A percentile compares a stretch with the other conserved stretches of the same genome.
Evolutionary conservation across 768 basidiomycete species (phyloP).

Genomic region (Russula lepida): DNA sequence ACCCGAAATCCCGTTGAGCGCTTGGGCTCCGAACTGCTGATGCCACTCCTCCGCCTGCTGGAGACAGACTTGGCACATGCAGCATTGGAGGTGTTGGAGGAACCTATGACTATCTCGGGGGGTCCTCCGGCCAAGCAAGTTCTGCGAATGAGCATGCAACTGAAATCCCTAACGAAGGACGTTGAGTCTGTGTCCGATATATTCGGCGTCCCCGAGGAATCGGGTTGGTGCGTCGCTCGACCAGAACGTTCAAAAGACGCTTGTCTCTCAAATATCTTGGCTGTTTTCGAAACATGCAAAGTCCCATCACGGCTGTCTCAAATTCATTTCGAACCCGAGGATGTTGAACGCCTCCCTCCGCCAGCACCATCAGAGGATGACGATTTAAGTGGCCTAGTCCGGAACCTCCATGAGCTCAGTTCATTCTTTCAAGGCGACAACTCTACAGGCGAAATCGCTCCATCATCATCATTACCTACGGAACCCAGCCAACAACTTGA

Average conservation of each 20-base stretch:
- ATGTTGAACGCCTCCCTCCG: constrained; percentile 33
- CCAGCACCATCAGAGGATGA: constrained; percentile 40
- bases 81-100: constrained; percentile 89
- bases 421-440: constrained; percentile 56
- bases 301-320: constrained; percentile 60
- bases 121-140: constrained; percentile 77
- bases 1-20: constrained; percentile 63
- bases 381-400: constrained; percentile 70
- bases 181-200: constrained; percentile 56
- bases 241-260: constrained; percentile 48
- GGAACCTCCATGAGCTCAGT: constrained; percentile 67
- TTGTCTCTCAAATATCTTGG: constrained; percentile 72
- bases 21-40: constrained; percentile 78
- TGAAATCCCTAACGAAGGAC: constrained; percentile 36
- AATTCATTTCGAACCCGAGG: constrained; percentile 62
- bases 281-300: constrained; percentile 80
- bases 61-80: constrained; percentile 77
- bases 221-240: constrained; percentile 82
- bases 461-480: constrained; percentile 23
- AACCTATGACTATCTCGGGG: constrained; percentile 72
- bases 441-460: background rate
- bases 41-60: constrained; percentile 84
- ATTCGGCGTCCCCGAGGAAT: constrained; percentile 74
- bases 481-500: constrained; percentile 56
- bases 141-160: constrained; percentile 85